phyloP scores from a whole-genome alignment of 1,284 basidiomycete genomes.

The Melanopsichium pennsylvanicum region DNA sequence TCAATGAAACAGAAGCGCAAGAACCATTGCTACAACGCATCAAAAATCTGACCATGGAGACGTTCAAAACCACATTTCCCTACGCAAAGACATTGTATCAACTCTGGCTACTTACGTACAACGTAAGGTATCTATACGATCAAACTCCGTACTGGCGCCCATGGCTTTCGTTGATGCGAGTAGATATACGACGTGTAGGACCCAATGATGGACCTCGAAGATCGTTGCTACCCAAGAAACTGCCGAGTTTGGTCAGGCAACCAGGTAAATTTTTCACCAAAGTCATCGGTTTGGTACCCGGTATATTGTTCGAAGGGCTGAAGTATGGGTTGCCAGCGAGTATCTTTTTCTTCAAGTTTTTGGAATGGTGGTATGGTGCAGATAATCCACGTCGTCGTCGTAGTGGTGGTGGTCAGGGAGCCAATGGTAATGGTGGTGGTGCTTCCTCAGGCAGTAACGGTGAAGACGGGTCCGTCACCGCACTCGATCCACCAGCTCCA shows the following conservation, averaged over 20 bases:
- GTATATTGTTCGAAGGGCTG: slow-evolving; percentile 67
- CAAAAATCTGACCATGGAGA: not conserved
- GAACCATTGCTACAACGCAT: not conserved
- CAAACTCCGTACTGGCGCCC: slow-evolving; percentile 86
- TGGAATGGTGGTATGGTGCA: slow-evolving; percentile 99
- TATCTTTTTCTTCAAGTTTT: slow-evolving; percentile 95
- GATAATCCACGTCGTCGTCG: slow-evolving; percentile 73
- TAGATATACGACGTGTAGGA: slow-evolving; percentile 80
- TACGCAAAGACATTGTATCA: slow-evolving; percentile 81
- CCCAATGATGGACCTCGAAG: slow-evolving; percentile 42
- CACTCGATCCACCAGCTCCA: slow-evolving; percentile 15
- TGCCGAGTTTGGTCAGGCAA: slow-evolving; percentile 41
- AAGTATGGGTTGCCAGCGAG: slow-evolving; percentile 85
- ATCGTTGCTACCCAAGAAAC: slow-evolving; percentile 32
- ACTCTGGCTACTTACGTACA: slow-evolving; percentile 78
- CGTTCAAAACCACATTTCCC: slow-evolving; percentile 73
- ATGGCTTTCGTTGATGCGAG: slow-evolving; percentile 84
- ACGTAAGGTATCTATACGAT: slow-evolving; percentile 89
- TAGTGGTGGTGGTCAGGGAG: not conserved
- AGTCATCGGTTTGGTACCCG: slow-evolving; percentile 35
- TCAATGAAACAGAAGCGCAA: too few relatives aligned
- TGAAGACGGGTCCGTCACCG: slow-evolving; percentile 5
- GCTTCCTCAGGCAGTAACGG: slow-evolving; percentile 67
- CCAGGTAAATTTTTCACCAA: slow-evolving; percentile 34
- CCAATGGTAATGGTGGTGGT: too few relatives aligned